These are phyloP conservation scores for Pseudonitzschia multistriata DNA, from an alignment of 108 stramenopile species.

Conservation along the genomic window DNA sequence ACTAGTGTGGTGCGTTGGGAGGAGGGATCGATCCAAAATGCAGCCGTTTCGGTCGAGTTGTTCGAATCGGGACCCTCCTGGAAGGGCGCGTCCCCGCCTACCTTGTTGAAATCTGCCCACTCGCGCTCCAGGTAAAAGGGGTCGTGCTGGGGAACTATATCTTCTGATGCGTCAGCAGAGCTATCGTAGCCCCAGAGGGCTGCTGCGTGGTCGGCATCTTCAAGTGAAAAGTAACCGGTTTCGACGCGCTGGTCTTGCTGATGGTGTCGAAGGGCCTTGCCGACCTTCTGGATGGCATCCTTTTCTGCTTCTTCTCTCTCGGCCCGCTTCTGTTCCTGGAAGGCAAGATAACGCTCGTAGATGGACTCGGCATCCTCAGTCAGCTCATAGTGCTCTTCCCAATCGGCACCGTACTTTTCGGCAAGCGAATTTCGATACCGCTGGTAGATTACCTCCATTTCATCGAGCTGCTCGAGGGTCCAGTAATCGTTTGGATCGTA, in stretches of 20 bases:
- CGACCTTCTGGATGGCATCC: neutral
- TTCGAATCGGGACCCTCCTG: no score
- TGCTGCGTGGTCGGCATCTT: no score
- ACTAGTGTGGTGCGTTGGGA: no score
- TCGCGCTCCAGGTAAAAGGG: no score
- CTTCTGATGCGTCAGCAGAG: no score
- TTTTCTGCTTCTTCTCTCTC: neutral
- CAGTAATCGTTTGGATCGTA: neutral
- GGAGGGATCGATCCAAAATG: no score
- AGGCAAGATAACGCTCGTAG: neutral
- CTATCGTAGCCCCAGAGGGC: no score
- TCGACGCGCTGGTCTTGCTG: neutral
- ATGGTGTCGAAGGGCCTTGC: neutral
- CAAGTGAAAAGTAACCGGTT: no score
- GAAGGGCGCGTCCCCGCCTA: no score
- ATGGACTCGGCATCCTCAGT: neutral
- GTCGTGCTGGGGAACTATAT: no score
- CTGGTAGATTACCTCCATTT: neutral
- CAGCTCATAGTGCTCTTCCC: neutral
- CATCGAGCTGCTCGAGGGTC: neutral
- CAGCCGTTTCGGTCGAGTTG: no score
- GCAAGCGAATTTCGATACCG: neutral
- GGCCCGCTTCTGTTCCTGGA: neutral
- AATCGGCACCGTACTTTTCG: neutral
- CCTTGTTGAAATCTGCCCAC: no score